Evolutionary conservation across 352 stramenopile species (phyloP).

Genomic region (Aphanomyces invadans): DNA sequence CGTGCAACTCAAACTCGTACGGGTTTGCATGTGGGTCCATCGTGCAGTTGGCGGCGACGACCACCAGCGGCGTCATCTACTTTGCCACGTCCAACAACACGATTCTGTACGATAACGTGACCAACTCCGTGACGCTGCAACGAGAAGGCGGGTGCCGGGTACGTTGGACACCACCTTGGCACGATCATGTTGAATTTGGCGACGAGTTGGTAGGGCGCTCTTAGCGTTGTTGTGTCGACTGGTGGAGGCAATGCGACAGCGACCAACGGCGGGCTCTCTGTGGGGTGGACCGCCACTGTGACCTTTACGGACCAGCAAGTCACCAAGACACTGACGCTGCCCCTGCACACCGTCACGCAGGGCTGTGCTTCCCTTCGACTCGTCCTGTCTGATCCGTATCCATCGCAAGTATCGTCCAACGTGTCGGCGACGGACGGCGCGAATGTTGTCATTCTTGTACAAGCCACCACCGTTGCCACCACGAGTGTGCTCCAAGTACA

Average conservation of each 20-base stretch:
- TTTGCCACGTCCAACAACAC: constrained; percentile 28
- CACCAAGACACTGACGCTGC: neutral
- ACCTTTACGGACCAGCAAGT: constrained; percentile 10
- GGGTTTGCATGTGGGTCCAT: constrained; percentile 39
- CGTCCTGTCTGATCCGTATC: neutral
- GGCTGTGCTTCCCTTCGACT: constrained; percentile 7
- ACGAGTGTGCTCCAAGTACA: neutral
- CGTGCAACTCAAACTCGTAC: constrained; percentile 37
- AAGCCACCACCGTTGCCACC: constrained; percentile 2
- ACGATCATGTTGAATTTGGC: neutral
- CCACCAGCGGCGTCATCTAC: constrained; percentile 36
- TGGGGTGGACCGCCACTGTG: constrained; percentile 1
- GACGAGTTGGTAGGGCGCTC: neutral
- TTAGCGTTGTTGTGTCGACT: constrained; percentile 7
- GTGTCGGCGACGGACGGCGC: neutral
- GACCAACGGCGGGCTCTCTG: constrained; percentile 2
- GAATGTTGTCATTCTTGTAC: constrained; percentile 2
- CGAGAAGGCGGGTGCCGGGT: constrained; percentile 5
- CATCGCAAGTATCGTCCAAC: neutral
- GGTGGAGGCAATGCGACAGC: constrained; percentile 5
- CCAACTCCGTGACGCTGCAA: neutral
- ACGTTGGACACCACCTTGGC: too few relatives aligned
- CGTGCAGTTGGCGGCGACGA: neutral
- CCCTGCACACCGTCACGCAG: neutral
- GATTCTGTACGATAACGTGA: constrained; percentile 19